A percentile compares a stretch with the other conserved stretches of the same genome.
phyloP scores from a whole-genome alignment of 805 yeast species.

The Saccharomycopsis capsularis region DNA sequence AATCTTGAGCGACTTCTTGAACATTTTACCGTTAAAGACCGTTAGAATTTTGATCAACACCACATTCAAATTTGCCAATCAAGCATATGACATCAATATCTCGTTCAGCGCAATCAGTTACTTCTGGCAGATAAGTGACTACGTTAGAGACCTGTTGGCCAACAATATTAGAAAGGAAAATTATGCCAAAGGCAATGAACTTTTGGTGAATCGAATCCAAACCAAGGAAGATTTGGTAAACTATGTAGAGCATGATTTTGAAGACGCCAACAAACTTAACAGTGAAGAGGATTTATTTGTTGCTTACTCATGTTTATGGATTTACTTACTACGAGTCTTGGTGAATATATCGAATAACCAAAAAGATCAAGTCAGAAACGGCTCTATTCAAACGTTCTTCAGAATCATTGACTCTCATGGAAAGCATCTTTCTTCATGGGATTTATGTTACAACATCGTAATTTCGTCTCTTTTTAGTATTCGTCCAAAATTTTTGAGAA shows the following conservation, averaged over 20 bases:
- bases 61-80: conserved; percentile 63
- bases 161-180: neutral
- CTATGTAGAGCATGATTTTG: conserved; percentile 7
- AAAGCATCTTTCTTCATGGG: conserved; percentile 54
- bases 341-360: conserved; percentile 57
- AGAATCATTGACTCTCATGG: conserved; percentile 74
- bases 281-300: conserved; percentile 24
- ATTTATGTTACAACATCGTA: conserved; percentile 55
- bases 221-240: conserved; percentile 26
- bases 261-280: conserved; percentile 3
- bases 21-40: conserved; percentile 59
- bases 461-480: conserved; percentile 43
- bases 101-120: conserved; percentile 88
- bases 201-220: conserved; percentile 21
- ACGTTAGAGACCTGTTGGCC: conserved; percentile 34
- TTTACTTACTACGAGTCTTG: conserved; percentile 53
- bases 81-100: conserved; percentile 68
- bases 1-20: conserved; percentile 78
- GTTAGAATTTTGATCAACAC: conserved; percentile 63
- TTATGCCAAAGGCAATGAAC: conserved; percentile 5
- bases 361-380: conserved; percentile 79
- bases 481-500: conserved; percentile 21
- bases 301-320: conserved; percentile 45
- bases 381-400: conserved; percentile 83
- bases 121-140: conserved; percentile 88